Evolutionary conservation across 257 asterid genomes (phyloP).

Genomic region (Datura wrightii): DNA sequence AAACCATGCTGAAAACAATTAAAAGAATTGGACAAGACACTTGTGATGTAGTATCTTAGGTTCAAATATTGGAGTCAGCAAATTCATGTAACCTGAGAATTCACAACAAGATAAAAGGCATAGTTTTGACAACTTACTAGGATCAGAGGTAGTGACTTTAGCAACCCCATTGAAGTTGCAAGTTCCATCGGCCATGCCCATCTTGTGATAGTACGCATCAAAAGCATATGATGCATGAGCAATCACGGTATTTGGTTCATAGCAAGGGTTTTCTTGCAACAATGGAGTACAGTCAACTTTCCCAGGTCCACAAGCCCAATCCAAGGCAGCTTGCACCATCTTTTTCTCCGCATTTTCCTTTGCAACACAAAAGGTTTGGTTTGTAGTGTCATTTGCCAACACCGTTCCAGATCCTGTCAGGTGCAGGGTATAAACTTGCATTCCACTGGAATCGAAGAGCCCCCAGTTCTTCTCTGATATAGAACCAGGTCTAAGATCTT

Average conservation of each 20-base stretch:
- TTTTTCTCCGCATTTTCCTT: conserved; percentile 67
- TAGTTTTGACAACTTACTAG: conserved; percentile 53
- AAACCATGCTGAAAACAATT: neutral
- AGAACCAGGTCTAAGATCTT: conserved; percentile 75
- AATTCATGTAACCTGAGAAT: conserved; percentile 16
- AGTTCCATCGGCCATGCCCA: conserved; percentile 79
- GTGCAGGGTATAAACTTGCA: conserved; percentile 68
- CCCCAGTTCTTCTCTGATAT: conserved; percentile 95
- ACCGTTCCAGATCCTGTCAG: conserved; percentile 81
- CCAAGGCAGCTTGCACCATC: conserved; percentile 88
- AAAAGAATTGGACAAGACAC: neutral
- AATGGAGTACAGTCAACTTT: conserved; percentile 78
- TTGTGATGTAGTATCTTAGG: neutral
- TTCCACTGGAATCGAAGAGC: conserved; percentile 73
- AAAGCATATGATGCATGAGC: conserved; percentile 89
- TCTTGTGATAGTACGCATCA: conserved; percentile 78
- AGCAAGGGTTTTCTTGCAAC: conserved; percentile 74
- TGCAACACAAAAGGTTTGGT: conserved; percentile 84
- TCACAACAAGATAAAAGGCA: neutral
- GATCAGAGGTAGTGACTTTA: conserved; percentile 73
- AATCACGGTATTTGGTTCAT: conserved; percentile 77
- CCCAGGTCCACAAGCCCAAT: conserved; percentile 98
- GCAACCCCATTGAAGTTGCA: conserved; percentile 95
- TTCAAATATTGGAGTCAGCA: neutral
- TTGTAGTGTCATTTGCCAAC: conserved; percentile 85